Evolutionary conservation across 345 rosid genomes (phyloP), one percentile per base, ranked within the genome.

Genomic region (Kandelia obovata): DNA sequence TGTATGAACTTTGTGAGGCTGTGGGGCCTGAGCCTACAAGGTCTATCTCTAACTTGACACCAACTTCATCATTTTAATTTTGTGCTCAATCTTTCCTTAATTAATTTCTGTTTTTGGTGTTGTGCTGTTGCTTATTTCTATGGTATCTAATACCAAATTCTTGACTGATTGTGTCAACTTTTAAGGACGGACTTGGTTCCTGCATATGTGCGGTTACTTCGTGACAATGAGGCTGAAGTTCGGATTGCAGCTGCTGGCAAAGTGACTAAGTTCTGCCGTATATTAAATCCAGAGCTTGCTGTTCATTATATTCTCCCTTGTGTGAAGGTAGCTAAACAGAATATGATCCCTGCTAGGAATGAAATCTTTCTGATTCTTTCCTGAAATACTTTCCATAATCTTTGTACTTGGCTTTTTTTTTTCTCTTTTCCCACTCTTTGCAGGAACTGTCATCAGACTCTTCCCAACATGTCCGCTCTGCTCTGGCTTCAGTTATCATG

Each of bases 231-330:
- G 81, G 98, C 98, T 78, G 98, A 94, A 89, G 97, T 94, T 53
- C 92, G 98, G 39, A 94, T 91, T 73, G 98, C 98, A 58, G 98
- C 98, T 77, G 97, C 98, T 71, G 98, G 96, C 8, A 91, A 91
- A 87, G 96, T 91, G 53, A 91, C 98, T 1, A 94, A 91, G 81
- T 94, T 94, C 80, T 91, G 93, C 82, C 88, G 89, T 75, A 91
- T 91, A 69, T 78, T 94, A 76, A 89, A 75, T 73, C 96, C 97
- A 21, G 97, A 94, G 73, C 95, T 89, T 58, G 88, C 97, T 37
- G 77, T 86, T 78, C 96, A 87, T 43, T 85, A 88, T 62, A 86
- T 94, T 74, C 92, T 94, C 75, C 98, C 97, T 20, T 89, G 93
- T 71, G 96, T 94, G 65, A 89, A 94, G 93, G 98, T 94, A 39